Evolutionary conservation across 306 rosid species (phyloP), one percentile per base, ranked within the genome.

Genomic region (Sechiopsis laciniata): DNA sequence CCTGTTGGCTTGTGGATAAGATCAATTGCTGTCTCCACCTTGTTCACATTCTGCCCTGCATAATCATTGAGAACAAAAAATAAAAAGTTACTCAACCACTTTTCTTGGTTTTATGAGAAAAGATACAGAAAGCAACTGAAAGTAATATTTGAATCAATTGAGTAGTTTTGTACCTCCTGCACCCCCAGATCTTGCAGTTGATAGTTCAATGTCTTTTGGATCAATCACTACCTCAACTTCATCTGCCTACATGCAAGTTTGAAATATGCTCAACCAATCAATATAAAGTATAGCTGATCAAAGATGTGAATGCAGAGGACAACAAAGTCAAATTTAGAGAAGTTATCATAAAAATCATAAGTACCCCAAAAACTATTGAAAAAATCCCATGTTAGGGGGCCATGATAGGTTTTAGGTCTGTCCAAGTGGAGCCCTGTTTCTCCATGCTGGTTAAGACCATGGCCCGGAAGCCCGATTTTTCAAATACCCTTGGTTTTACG

Each of bases 41-140:
- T 94, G 83, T 94, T 94, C 26, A 94, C 99, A 85, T 94, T 94
- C 85, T 94, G 99, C 60, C 99, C 99, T 94, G 92, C 85, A 84
- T 66, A 76, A 74, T 73, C 72, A 71, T 50, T 55, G 63, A 55
- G 66, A 62, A 65, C 63, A 35, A 79, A 74, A 75, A 67, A 45
- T 73, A 74, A 74, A 50, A 55, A 76, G 69, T 29, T 76, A 73
- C 12, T 13, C 75, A 24, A 61, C 74, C 58, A 5, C 16, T 51
- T 72, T 72, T 29, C 63, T 55, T 55, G 61, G n/a, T 19, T 53
- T 51, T 72, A 29, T n/a, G 40, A 32, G 29, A 53, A 55, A 16
- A 22, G 51, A 55, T 53, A 29, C 22, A 53, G 45, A 54, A 13
- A 71, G 12, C 50, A 10, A 54, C 2, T 13, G 29, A 35, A 29